Conservation (phyloP, 495 filamentous ascomycete species). For the Extremus antarcticus region DNA sequence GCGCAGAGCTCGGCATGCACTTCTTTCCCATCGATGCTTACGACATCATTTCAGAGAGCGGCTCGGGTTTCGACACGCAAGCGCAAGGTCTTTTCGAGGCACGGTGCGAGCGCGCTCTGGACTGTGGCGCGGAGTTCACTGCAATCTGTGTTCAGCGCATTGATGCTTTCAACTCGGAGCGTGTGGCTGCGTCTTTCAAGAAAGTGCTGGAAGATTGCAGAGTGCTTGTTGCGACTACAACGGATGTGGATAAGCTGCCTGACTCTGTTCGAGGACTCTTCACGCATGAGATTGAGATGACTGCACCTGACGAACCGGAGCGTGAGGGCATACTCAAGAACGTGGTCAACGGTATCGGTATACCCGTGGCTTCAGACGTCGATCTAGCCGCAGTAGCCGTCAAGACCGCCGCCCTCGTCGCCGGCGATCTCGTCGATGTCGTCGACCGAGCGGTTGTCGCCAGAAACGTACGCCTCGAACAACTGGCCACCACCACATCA, state of each 20-base stretch:
- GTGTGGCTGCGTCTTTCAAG: constrained; percentile 72
- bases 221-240: constrained; percentile 85
- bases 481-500: constrained; percentile 41
- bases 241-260: constrained; percentile 84
- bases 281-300: constrained; percentile 90
- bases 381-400: constrained; percentile 73
- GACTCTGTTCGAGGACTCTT: constrained; percentile 84
- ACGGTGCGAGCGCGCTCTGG: constrained; percentile 75
- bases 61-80: constrained; percentile 79
- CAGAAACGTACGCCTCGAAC: constrained; percentile 58
- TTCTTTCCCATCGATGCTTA: constrained; percentile 83
- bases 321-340: constrained; percentile 73
- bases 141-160: constrained; percentile 77
- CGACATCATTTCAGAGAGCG: constrained; percentile 83
- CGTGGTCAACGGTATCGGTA: constrained; percentile 62
- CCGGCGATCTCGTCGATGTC: constrained; percentile 86
- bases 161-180: constrained; percentile 80
- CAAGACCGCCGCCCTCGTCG: constrained; percentile 92
- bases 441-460: constrained; percentile 80
- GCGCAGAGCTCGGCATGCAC: constrained; percentile 80
- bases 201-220: constrained; percentile 62
- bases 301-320: constrained; percentile 84
- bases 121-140: constrained; percentile 73
- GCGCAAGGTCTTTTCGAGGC: constrained; percentile 81
- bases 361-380: constrained; percentile 65